phyloP scores from a whole-genome alignment of 805 yeast genomes.

The Candida saitoana region DNA sequence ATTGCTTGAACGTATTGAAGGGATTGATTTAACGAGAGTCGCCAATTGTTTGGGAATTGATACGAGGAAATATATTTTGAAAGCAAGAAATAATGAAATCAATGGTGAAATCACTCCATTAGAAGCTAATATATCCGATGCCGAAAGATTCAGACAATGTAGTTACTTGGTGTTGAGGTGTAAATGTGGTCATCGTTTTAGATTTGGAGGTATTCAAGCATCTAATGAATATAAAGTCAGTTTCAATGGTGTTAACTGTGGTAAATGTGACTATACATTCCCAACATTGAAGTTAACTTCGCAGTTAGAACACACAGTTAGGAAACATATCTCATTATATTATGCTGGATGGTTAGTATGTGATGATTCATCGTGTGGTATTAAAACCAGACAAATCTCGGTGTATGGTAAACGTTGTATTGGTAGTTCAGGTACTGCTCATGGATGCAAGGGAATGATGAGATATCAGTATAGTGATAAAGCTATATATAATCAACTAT shows the following conservation, averaged over 20 bases:
- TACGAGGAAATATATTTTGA: slow-evolving; percentile 51
- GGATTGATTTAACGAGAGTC: slow-evolving; percentile 74
- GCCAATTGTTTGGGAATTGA: slow-evolving; percentile 80
- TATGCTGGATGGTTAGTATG: slow-evolving; percentile 86
- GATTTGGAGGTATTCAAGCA: slow-evolving; percentile 70
- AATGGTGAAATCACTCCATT: slow-evolving; percentile 59
- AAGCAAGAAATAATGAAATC: slow-evolving; percentile 36
- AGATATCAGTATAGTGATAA: slow-evolving; percentile 71
- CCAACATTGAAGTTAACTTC: slow-evolving; percentile 53
- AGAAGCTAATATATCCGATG: slow-evolving; percentile 75
- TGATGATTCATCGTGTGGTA: slow-evolving; percentile 80
- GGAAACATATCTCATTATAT: slow-evolving; percentile 67
- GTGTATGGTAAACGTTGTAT: slow-evolving; percentile 88
- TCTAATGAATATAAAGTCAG: slow-evolving; percentile 59
- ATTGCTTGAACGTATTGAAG: slow-evolving; percentile 78
- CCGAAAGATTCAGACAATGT: slow-evolving; percentile 73
- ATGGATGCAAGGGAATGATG: slow-evolving; percentile 78
- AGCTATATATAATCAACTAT: slow-evolving; percentile 78
- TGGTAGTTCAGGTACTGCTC: slow-evolving; percentile 56
- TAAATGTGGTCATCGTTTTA: slow-evolving; percentile 55
- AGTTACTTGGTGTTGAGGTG: slow-evolving; percentile 57
- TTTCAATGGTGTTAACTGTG: slow-evolving; percentile 68
- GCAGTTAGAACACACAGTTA: slow-evolving; percentile 71
- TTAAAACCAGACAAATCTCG: slow-evolving; percentile 75
- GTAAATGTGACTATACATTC: slow-evolving; percentile 52